phyloP scores from a whole-genome alignment of 495 filamentous ascomycete genomes.

The Rostrohypoxylon terebratum region DNA sequence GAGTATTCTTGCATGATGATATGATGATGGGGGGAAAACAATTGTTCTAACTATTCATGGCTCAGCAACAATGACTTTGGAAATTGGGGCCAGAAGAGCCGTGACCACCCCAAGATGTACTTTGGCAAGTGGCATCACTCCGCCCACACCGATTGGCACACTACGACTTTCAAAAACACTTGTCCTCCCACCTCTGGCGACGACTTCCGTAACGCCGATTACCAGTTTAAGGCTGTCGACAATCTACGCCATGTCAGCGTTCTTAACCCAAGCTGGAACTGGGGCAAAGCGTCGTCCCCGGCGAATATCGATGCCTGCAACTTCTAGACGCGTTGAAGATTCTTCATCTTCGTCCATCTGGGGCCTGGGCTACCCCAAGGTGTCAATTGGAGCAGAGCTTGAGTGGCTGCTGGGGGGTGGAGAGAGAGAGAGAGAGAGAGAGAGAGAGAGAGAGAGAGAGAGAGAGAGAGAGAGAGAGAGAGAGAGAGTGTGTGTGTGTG shows the following conservation, averaged over 20 bases:
- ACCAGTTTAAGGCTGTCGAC: background rate
- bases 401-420: too few species aligned
- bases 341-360: background rate
- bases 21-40: background rate
- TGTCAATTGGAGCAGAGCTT: too few species aligned
- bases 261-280: background rate
- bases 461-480: too few species aligned
- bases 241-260: background rate
- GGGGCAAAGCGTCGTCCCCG: background rate
- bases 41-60: background rate
- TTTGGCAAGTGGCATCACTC: constrained; percentile 1
- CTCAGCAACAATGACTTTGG: background rate
- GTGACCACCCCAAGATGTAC: background rate
- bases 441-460: too few species aligned
- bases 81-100: background rate
- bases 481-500: too few species aligned
- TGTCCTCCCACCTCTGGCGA: background rate
- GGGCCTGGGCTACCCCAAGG: too few species aligned
- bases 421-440: too few species aligned
- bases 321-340: background rate
- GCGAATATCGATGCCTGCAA: background rate
- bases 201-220: background rate
- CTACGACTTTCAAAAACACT: background rate
- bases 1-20: background rate
- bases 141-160: background rate